Evolutionary conservation across 495 filamentous ascomycete genomes (phyloP).

Genomic region (Talaromyces ruber): DNA sequence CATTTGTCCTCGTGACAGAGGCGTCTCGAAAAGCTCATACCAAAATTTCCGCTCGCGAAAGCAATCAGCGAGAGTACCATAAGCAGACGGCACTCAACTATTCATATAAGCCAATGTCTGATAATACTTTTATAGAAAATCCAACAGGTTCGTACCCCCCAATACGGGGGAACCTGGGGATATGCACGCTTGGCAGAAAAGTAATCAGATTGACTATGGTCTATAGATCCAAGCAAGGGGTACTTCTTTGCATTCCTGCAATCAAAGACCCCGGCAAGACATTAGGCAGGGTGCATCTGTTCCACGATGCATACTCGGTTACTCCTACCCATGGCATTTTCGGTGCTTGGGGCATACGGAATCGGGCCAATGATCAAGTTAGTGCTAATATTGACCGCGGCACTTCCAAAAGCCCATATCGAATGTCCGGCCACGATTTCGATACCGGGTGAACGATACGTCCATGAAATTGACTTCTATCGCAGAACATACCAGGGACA

Average conservation of each 20-base stretch:
- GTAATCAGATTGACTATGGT: too few relatives aligned
- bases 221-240: background rate
- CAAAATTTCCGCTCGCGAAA: too few relatives aligned
- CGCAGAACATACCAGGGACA: background rate
- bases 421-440: constrained; percentile 22
- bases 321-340: constrained; percentile 56
- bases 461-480: background rate
- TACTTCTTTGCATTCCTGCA: background rate
- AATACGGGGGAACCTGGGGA: background rate
- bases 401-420: constrained; percentile 18
- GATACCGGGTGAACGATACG: constrained; percentile 32
- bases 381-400: constrained; percentile 46
- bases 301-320: constrained; percentile 39
- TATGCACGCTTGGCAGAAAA: too few relatives aligned
- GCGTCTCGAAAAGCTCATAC: background rate
- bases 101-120: background rate
- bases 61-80: background rate
- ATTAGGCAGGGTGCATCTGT: background rate
- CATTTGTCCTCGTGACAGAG: background rate
- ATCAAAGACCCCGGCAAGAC: background rate
- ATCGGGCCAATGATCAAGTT: constrained; percentile 44
- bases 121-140: background rate
- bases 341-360: constrained; percentile 51
- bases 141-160: background rate
- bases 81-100: background rate